Evolutionary conservation across 2,329 filamentous ascomycete genomes (phyloP), one percentile per base, ranked within the genome.

Genomic region (Aspergillus aculeatus): DNA sequence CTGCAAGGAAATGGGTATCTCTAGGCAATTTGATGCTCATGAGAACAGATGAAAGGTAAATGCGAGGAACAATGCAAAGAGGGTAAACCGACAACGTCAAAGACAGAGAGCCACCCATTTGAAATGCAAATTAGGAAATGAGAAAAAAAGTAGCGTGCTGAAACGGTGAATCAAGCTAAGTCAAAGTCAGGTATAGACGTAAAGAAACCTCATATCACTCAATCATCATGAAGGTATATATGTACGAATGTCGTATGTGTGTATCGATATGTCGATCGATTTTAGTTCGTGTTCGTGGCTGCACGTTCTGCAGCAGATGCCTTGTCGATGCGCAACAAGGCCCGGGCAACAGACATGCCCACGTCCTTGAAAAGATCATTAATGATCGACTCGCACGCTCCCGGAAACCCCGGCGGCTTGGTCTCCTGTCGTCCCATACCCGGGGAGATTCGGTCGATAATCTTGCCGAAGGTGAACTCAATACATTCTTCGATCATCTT

Each of bases 291-390:
- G 21, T 54, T 50, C 51, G 41, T 48, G 23, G 51, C 38, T 47
- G 57, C 54, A 49, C 23, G 61, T 52, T 64, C 54, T 16, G 38
- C 38, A 16, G 38, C 38, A 44, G 38, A 44, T 7, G 38, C 38
- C 38, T 44, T 44, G 23, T 63, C 61, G 31, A 66, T 57, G 55
- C 57, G 60, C 47, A 62, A 29, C 24, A 66, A 59, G 2, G 64
- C 64, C 29, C 57, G 56, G 11, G 62, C 57, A 47, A 66, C 54
- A 7, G 64, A 58, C 44, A 59, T 52, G 44, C 62, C 64, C 23
- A 66, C 59, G 38, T 66, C 64, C 38, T 63, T 59, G 19, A 66
- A 64, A 6, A 66, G 56, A 21, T 66, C 62, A 26, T 62, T 60
- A 58, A 66, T 61, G 41, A 66, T 64, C 7, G 60, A 56, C 24